Percentiles rank a stretch among this genome's conserved stretches.
phyloP scores from a whole-genome alignment of 441 rosid genomes.

The Croton setiger region DNA sequence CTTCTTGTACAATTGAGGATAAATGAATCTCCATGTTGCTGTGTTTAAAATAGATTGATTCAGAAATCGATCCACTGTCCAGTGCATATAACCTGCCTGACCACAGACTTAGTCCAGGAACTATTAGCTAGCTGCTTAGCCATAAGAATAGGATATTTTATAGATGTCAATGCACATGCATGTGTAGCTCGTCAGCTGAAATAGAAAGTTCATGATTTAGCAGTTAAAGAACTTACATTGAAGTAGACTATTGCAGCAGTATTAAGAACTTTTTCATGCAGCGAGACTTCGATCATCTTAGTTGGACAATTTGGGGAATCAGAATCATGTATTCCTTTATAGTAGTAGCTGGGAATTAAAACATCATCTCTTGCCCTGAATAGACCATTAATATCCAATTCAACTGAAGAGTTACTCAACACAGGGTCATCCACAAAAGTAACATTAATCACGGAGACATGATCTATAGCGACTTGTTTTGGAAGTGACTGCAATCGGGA shows the following conservation, averaged over 20 bases:
- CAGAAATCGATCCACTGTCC: conserved; percentile 45
- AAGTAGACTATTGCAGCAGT: conserved; percentile 68
- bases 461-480: conserved; percentile 44
- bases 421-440: conserved; percentile 56
- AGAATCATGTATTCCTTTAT: conserved; percentile 24
- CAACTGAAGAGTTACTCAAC: conserved; percentile 49
- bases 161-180: background rate
- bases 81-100: conserved; percentile 69
- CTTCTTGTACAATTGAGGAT: conserved; percentile 58
- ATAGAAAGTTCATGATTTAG: background rate
- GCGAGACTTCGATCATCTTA: conserved; percentile 56
- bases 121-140: conserved; percentile 15
- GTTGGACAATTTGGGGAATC: conserved; percentile 29
- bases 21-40: conserved; percentile 60
- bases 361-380: conserved; percentile 34
- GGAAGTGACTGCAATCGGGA: conserved; percentile 63
- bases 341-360: conserved; percentile 23
- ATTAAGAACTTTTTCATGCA: conserved; percentile 55
- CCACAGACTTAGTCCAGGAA: conserved; percentile 19
- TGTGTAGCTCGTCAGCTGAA: background rate
- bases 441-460: conserved; percentile 58
- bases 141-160: background rate
- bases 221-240: conserved; percentile 45
- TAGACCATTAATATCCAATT: conserved; percentile 57
- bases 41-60: conserved; percentile 66